Evolutionary conservation across 2,329 filamentous ascomycete species (phyloP).

Genomic region (Metarhizium rileyi): DNA sequence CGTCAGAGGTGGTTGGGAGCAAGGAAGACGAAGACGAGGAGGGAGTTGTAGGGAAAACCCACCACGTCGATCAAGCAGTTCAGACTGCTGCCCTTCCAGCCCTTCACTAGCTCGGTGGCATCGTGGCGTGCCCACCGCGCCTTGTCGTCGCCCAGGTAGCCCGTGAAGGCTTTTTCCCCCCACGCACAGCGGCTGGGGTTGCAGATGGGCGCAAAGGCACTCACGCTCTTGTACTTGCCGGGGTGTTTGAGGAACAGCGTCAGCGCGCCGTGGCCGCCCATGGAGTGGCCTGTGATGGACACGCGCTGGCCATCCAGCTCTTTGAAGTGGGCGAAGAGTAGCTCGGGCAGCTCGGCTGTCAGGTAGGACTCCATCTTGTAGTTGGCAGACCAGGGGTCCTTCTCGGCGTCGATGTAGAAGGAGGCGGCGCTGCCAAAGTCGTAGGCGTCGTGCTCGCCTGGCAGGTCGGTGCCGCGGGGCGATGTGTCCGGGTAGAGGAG

Average conservation of each 20-base stretch:
- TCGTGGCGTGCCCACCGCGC: conserved; percentile 83
- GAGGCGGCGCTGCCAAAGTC: conserved; percentile 90
- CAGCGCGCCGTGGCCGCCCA: conserved; percentile 94
- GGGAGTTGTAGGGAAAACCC: conserved; percentile 25
- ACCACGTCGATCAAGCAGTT: conserved; percentile 83
- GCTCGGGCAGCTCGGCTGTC: conserved; percentile 71
- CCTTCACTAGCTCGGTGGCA: conserved; percentile 77
- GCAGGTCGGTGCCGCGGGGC: conserved; percentile 70
- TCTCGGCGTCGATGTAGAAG: conserved; percentile 87
- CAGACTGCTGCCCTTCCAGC: conserved; percentile 59
- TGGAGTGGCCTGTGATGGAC: conserved; percentile 86
- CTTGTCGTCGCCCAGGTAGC: conserved; percentile 74
- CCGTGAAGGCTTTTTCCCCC: conserved; percentile 90
- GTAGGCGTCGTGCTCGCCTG: conserved; percentile 77
- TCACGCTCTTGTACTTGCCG: conserved; percentile 78
- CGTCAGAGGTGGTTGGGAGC: background rate
- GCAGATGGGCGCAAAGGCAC: conserved; percentile 80
- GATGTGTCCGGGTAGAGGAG: conserved; percentile 92
- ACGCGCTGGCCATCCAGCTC: conserved; percentile 60
- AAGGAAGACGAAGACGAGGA: background rate
- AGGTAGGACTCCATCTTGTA: conserved; percentile 97
- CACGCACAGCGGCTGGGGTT: conserved; percentile 83
- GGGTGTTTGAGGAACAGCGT: conserved; percentile 90
- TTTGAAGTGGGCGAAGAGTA: conserved; percentile 63
- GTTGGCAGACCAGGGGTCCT: conserved; percentile 60